These are phyloP conservation scores for Penicillium odoratum DNA, from an alignment of 495 filamentous ascomycete genomes.

Conservation along the genomic window DNA sequence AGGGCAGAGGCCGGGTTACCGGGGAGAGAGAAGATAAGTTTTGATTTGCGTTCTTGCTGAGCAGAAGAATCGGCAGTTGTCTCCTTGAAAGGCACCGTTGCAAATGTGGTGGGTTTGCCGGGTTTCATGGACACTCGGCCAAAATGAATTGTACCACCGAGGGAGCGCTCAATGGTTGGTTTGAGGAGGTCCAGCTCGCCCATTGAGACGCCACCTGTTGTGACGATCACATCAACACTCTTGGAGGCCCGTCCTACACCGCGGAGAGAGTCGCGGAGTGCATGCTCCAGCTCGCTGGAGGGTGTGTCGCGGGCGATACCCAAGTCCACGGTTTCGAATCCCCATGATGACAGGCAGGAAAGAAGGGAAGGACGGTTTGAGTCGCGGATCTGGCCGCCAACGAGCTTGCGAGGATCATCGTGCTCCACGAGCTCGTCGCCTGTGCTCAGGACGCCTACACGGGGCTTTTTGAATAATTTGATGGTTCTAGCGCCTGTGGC, in stretches of 20 bases:
- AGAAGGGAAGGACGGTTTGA: conserved; percentile 87
- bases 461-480: conserved; percentile 71
- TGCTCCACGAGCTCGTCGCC: conserved; percentile 91
- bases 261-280: conserved; percentile 69
- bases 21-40: conserved; percentile 86
- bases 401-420: conserved; percentile 59
- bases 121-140: conserved; percentile 97
- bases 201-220: conserved; percentile 96
- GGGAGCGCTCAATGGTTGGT: conserved; percentile 86
- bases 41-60: conserved; percentile 58
- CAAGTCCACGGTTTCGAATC: conserved; percentile 78
- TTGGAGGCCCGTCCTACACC: conserved; percentile 35
- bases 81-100: conserved; percentile 69
- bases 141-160: conserved; percentile 95
- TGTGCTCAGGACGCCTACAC: conserved; percentile 87
- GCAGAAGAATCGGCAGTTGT: conserved; percentile 17
- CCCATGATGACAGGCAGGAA: conserved; percentile 70
- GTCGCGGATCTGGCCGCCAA: conserved; percentile 84
- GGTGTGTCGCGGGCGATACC: conserved; percentile 80
- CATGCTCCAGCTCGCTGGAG: conserved; percentile 72
- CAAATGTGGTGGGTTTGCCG: conserved; percentile 95
- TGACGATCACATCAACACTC: conserved; percentile 78
- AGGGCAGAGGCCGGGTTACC: conserved; percentile 93
- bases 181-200: conserved; percentile 97
- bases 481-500: conserved; percentile 77